Base-by-base conservation (phyloP, 768 basidiomycete species). In the Collybia mongolica region DNA sequence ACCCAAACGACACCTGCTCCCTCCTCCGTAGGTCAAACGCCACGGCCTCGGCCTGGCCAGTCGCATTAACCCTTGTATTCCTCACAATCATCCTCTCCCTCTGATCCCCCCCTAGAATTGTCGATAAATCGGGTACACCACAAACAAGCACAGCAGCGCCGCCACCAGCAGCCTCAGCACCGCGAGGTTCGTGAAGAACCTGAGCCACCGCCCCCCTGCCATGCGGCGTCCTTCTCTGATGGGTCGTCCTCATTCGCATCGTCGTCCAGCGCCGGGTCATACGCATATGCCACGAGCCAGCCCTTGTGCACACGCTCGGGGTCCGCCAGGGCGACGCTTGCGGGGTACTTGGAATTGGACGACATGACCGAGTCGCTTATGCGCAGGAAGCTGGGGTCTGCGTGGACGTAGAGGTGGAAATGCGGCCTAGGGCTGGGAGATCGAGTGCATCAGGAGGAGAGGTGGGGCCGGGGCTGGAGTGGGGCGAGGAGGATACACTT, bases 81-180 rank as follows among this genome's bases (percentile, higher is more conserved):
- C 78, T 74, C 29, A 79, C 74, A 48, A 84, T 84, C 32, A 76
- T 61, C 48, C 55, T 49, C 28, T 65, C 70, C 20, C 64, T 61
- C 0, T 64, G 60, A 48, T 74, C 63, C 51, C 73, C n/a, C 63
- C 6, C 57, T 59, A 55, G 73, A 74, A 39, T 74, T 79, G 24
- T 55, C 57, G 28, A 66, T 58, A n/a, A n/a, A 93, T 75, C 0
- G 93, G 93, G 60, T 88, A 93, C 22, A 81, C 78, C 44, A 89
- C 81, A 63, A 95, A 96, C 3, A 96, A 72, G 18, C 64, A 64
- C 47, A 95, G 63, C 48, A 95, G 66, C 1, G 71, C 76, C 8
- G 63, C 19, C 18, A 88, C 65, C 54, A 95, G 73, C 17, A 85
- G 5, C 24, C 86, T 8, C 32, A 96, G 70, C 46, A 83, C 77